Evolutionary conservation across 306 rosid species (phyloP).

Genomic region (Vachellia collinsii): DNA sequence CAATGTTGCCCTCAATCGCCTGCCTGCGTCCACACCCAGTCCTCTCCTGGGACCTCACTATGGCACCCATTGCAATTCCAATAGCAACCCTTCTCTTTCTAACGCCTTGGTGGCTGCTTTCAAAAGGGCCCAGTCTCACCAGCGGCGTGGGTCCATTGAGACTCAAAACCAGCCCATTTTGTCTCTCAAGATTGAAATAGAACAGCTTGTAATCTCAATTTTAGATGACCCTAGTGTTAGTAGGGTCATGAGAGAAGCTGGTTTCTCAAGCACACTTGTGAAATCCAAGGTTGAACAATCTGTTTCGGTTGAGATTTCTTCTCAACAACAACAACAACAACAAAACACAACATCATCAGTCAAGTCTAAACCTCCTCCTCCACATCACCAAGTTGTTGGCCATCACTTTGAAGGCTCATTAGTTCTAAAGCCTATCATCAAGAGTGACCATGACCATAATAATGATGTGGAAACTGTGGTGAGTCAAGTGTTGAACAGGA

Average conservation of each 20-base stretch:
- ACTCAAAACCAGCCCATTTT: slow-evolving; percentile 81
- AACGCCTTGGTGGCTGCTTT: slow-evolving; percentile 91
- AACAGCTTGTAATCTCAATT: slow-evolving; percentile 80
- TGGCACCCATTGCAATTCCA: slow-evolving; percentile 8
- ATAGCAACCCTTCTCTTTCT: slow-evolving; percentile 63
- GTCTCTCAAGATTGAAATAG: slow-evolving; percentile 80
- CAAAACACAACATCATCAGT: background rate
- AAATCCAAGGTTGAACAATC: slow-evolving; percentile 73
- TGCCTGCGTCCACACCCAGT: slow-evolving; percentile 73
- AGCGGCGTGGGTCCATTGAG: slow-evolving; percentile 84
- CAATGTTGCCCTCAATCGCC: slow-evolving; percentile 89
- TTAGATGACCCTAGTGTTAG: slow-evolving; percentile 95
- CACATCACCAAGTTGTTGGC: background rate
- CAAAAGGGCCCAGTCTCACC: slow-evolving; percentile 94
- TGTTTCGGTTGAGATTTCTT: slow-evolving; percentile 62
- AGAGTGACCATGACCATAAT: background rate
- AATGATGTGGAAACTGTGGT: slow-evolving; percentile 66
- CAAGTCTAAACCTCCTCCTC: background rate
- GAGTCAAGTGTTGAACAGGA: slow-evolving; percentile 61
- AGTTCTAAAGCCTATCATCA: background rate
- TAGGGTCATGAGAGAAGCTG: slow-evolving; percentile 96
- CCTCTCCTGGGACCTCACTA: slow-evolving; percentile 72
- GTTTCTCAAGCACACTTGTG: slow-evolving; percentile 78
- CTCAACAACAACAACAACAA: slow-evolving; percentile 29
- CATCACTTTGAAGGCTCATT: background rate